phyloP scores from a whole-genome alignment of 257 asterid genomes.

The Leptodermis oblonga region DNA sequence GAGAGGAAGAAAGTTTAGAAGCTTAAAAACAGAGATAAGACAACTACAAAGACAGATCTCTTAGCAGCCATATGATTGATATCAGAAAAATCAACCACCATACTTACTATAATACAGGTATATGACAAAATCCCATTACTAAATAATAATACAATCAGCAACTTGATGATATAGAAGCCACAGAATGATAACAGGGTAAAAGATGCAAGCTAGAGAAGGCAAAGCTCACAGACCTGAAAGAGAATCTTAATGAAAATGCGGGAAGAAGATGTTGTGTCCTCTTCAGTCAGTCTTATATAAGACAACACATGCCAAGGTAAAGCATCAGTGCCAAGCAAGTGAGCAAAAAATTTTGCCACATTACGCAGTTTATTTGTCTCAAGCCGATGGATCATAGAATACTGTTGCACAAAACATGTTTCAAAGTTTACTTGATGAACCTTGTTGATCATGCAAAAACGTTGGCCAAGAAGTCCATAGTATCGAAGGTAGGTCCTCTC shows the following conservation, averaged over 20 bases:
- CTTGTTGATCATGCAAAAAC: slow-evolving; percentile 84
- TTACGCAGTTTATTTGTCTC: slow-evolving; percentile 89
- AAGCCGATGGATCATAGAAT: slow-evolving; percentile 85
- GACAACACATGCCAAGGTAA: slow-evolving; percentile 84
- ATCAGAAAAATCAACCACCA: no score
- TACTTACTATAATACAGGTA: no score
- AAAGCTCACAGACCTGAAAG: slow-evolving; percentile 59
- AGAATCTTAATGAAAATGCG: slow-evolving; percentile 93
- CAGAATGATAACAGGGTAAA: background rate
- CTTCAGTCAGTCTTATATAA: slow-evolving; percentile 88
- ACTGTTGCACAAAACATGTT: slow-evolving; percentile 77
- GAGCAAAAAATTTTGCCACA: slow-evolving; percentile 92
- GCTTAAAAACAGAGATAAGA: no score
- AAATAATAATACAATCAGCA: no score
- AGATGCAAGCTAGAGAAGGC: background rate
- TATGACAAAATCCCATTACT: no score
- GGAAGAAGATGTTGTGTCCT: slow-evolving; percentile 93
- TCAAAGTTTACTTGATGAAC: slow-evolving; percentile 85
- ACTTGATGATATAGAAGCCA: background rate
- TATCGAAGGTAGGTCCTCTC: slow-evolving; percentile 92
- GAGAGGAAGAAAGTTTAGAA: no score
- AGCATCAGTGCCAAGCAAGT: slow-evolving; percentile 79
- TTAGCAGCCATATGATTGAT: no score
- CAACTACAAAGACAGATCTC: no score
- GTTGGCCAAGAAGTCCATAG: slow-evolving; percentile 89